phyloP scores from a whole-genome alignment of 2,329 filamentous ascomycete genomes.

The Neofusicoccum umdonicola region DNA sequence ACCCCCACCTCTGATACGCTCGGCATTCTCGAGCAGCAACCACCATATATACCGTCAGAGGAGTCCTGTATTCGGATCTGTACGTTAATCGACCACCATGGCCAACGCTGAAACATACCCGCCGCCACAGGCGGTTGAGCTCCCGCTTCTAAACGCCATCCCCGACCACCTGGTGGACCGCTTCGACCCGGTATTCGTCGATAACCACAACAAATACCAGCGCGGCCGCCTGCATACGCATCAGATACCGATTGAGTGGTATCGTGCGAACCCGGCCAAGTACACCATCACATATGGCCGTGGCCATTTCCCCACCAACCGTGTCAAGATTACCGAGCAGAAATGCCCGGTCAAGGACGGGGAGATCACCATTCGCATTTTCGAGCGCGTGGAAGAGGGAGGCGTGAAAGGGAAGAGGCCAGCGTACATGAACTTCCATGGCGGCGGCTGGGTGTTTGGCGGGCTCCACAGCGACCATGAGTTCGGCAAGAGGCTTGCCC shows the following conservation, averaged over 20 bases:
- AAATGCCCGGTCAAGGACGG: conserved; percentile 12
- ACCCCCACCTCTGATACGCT: background rate
- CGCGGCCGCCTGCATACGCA: conserved; percentile 14
- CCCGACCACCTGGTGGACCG: conserved; percentile 2
- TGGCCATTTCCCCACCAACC: conserved; percentile 2
- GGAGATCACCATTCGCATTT: conserved; percentile 12
- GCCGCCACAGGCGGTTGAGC: background rate
- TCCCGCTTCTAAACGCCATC: conserved; percentile 14
- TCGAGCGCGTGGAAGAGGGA: conserved; percentile 1
- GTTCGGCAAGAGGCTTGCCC: conserved; percentile 30
- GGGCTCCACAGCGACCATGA: conserved; percentile 36
- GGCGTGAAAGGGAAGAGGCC: background rate
- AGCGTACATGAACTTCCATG: conserved; percentile 32
- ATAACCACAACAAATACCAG: conserved; percentile 12
- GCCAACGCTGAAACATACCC: conserved; percentile 8
- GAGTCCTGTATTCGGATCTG: too few species aligned
- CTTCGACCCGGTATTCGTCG: conserved; percentile 16
- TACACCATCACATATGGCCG: conserved; percentile 15
- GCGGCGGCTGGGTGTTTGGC: conserved; percentile 40
- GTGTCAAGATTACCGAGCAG: conserved; percentile 9
- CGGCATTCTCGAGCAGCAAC: too few species aligned
- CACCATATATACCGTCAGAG: background rate
- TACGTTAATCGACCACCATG: background rate
- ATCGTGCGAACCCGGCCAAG: conserved; percentile 10
- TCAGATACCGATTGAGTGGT: conserved; percentile 14